These are phyloP conservation scores for Boletus vinaceobasis DNA, from an alignment of 768 basidiomycete genomes.

Conservation along the genomic window DNA sequence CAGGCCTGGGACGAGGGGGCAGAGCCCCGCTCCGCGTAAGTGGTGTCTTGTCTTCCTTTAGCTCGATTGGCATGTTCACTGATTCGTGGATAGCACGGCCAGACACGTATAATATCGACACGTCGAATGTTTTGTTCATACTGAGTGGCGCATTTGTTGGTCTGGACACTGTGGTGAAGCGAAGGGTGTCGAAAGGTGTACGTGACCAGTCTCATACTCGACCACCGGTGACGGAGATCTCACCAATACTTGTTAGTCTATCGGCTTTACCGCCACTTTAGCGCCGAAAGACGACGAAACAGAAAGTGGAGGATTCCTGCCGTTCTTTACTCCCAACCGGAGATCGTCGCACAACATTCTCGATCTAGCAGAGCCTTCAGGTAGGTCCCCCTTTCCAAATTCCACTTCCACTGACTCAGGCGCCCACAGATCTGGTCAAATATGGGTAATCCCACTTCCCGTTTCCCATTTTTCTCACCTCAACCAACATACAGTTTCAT, in stretches of 20 bases:
- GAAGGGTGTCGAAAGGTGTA: constrained; percentile 82
- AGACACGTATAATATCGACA: constrained; percentile 76
- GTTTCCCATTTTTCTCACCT: neutral
- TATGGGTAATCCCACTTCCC: constrained; percentile 55
- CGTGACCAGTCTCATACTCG: constrained; percentile 27
- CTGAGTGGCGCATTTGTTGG: constrained; percentile 95
- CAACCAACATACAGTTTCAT: constrained; percentile 59
- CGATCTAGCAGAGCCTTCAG: constrained; percentile 69
- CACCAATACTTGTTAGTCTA: constrained; percentile 55
- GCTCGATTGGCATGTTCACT: neutral
- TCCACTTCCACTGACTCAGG: neutral
- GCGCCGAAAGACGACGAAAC: constrained; percentile 39
- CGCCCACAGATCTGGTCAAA: constrained; percentile 65
- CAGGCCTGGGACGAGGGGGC: constrained; percentile 48
- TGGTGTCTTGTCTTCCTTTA: neutral
- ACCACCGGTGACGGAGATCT: neutral
- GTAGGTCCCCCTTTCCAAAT: constrained; percentile 33
- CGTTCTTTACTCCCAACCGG: constrained; percentile 79
- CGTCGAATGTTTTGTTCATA: constrained; percentile 91
- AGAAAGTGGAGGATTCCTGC: constrained; percentile 37
- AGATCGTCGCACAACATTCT: constrained; percentile 52
- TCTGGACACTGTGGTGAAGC: constrained; percentile 75
- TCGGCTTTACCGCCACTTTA: constrained; percentile 73
- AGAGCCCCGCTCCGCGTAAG: constrained; percentile 32
- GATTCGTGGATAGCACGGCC: constrained; percentile 44